These are phyloP conservation scores for Sistotremastrum niveocremeum DNA, from an alignment of 768 basidiomycete species.

Conservation along the genomic window DNA sequence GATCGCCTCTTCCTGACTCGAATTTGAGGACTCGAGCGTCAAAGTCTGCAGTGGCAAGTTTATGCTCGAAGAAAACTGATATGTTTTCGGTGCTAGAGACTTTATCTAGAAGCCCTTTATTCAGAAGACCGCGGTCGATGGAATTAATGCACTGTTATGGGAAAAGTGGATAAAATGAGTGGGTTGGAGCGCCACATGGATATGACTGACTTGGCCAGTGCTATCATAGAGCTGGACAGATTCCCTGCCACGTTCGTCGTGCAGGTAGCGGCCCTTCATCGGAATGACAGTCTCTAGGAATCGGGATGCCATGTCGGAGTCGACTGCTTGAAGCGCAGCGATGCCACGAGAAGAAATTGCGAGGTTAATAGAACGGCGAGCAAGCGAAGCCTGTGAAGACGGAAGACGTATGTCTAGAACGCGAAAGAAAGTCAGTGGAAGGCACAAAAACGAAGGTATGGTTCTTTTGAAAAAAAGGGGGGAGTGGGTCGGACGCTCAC, in stretches of 20 bases:
- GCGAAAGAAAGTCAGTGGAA: conserved; percentile 1
- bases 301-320: conserved; percentile 50
- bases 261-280: conserved; percentile 94
- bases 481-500: conserved; percentile 25
- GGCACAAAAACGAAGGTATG: conserved; percentile 3
- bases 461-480: conserved; percentile 8
- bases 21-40: conserved; percentile 42
- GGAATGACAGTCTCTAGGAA: conserved; percentile 76
- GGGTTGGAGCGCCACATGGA: conserved; percentile 10
- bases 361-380: conserved; percentile 89
- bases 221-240: conserved; percentile 84
- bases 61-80: conserved; percentile 66
- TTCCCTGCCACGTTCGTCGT: conserved; percentile 53
- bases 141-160: conserved; percentile 76
- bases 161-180: conserved; percentile 11
- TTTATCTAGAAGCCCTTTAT: conserved; percentile 72
- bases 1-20: conserved; percentile 26
- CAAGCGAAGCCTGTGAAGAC: conserved; percentile 46
- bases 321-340: conserved; percentile 71
- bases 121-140: conserved; percentile 78
- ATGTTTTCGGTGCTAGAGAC: conserved; percentile 50
- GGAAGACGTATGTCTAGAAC: conserved; percentile 58
- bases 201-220: conserved; percentile 61
- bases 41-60: conserved; percentile 67
- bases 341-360: conserved; percentile 92